These are phyloP conservation scores for Diaporthe aspalathi DNA, from an alignment of 2,329 filamentous ascomycete genomes.

Conservation along the genomic window DNA sequence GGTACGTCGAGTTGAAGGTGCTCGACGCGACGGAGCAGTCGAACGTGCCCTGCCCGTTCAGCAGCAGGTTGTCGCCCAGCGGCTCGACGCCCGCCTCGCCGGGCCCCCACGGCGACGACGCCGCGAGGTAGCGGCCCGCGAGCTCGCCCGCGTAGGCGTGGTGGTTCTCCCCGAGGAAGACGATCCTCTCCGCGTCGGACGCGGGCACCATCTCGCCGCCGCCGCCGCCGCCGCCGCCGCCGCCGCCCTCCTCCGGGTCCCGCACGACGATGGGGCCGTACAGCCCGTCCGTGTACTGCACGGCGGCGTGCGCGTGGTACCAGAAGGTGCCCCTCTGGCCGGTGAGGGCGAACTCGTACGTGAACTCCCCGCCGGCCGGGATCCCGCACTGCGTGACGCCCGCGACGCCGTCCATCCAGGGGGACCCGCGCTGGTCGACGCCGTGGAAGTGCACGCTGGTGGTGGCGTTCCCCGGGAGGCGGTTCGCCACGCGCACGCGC, in stretches of 20 bases:
- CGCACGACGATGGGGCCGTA: slow-evolving; percentile 66
- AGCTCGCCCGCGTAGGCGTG: slow-evolving; percentile 51
- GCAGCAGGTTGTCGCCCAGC: slow-evolving; percentile 53
- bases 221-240: no score
- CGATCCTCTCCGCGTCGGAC: slow-evolving; percentile 50
- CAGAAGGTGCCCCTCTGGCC: slow-evolving; percentile 54
- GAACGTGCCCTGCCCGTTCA: slow-evolving; percentile 54
- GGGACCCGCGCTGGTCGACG: slow-evolving; percentile 71
- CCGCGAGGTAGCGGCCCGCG: slow-evolving; percentile 47
- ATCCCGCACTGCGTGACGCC: slow-evolving; percentile 72
- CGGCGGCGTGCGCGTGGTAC: slow-evolving; percentile 72
- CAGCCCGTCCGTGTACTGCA: slow-evolving; percentile 73
- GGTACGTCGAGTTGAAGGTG: slow-evolving; percentile 42
- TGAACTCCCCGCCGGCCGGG: slow-evolving; percentile 64
- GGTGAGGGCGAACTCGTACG: slow-evolving; percentile 68
- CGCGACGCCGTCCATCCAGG: slow-evolving; percentile 73
- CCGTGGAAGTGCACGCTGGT: slow-evolving; percentile 78
- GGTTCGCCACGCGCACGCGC: slow-evolving; percentile 54
- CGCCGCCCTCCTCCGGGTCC: no score
- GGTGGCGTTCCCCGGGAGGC: slow-evolving; percentile 48
- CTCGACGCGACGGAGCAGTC: slow-evolving; percentile 49
- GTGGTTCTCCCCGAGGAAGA: slow-evolving; percentile 55
- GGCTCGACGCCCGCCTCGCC: slow-evolving; percentile 53
- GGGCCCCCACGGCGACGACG: slow-evolving; percentile 51
- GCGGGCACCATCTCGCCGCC: slow-evolving; percentile 45